Percentiles rank a stretch among this genome's conserved stretches.
These are phyloP conservation scores for Ananas comosus DNA, from an alignment of 176 grass and related monocot species.

Conservation along the genomic window DNA sequence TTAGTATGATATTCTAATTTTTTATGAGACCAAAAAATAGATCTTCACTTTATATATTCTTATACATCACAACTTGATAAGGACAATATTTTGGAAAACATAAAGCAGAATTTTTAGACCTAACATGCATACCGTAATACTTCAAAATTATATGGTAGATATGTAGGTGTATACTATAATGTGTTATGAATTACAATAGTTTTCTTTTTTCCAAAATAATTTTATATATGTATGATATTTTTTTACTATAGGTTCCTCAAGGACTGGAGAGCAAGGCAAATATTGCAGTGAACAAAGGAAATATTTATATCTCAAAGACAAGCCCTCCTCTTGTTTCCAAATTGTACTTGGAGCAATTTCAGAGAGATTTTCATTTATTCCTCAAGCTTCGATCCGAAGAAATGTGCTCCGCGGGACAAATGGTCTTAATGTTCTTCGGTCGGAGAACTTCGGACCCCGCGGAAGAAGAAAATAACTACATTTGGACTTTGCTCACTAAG, in stretches of 20 bases:
- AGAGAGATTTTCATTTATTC: constrained; percentile 39
- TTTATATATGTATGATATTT: neutral
- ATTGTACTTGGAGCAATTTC: constrained; percentile 28
- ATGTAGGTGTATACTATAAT: too few species aligned
- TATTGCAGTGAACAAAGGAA: constrained; percentile 23
- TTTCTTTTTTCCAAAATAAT: neutral
- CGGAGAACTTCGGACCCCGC: constrained; percentile 22
- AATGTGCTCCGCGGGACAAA: constrained; percentile 21
- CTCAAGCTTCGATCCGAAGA: constrained; percentile 28
- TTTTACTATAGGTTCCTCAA: neutral
- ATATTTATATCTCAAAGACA: constrained; percentile 36
- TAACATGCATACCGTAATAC: too few species aligned
- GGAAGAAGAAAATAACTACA: constrained; percentile 16
- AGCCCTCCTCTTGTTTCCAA: constrained; percentile 25
- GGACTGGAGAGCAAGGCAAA: neutral
- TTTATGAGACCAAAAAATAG: too few species aligned
- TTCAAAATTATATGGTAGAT: too few species aligned
- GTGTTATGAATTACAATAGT: neutral
- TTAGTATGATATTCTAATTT: too few species aligned
- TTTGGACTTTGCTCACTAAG: constrained; percentile 18
- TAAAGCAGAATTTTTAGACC: too few species aligned
- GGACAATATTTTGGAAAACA: too few species aligned
- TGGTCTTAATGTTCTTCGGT: constrained; percentile 41
- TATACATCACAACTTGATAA: too few species aligned
- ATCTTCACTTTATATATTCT: too few species aligned